Base-by-base conservation (phyloP, 495 filamentous ascomycete species). In the Niebla homalea region DNA sequence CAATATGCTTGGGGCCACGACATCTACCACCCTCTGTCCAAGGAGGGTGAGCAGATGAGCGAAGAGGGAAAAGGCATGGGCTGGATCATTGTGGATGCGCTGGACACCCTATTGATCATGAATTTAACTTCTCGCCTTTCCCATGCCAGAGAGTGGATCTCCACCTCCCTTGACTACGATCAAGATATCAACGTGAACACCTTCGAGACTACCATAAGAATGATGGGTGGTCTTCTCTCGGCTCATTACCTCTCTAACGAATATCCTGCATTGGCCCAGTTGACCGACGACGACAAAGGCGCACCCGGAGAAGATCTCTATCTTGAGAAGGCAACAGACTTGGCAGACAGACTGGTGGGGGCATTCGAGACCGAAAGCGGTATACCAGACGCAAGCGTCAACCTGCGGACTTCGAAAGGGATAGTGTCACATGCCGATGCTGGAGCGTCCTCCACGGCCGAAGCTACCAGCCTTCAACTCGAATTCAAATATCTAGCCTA, bases 91-190 rank as follows among this genome's bases (percentile, higher is more conserved):
- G 83, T 99, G 26, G 93, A 99, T 67, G 79, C 89, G 41, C 69
- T 99, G 41, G 92, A 99, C 63, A 97, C 92, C 15, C 69, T 97
- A 73, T 97, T 99, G 70, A 68, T 99, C 48, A 99, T 99, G 92
- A 99, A 99, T 60, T 70, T 94, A 41, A 96, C 92, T 11, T 86
- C 78, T 19, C 78, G 88, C 50, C 77, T 99, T 23, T 74, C 78
- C 22, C 83, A 92, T 60, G 89, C 92, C 37, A 77, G 89, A 29
- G 76, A 94, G 57, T 99, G 92, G 92, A 81, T 99, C 43, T 72
- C 85, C n/a, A 81, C 77, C 11, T 78, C 77, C 1, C 68, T 97
- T 48, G 78, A 77, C 15, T 97, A 93, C 63, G 79, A 95, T 49
- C 87, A 95, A 60, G 74, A 95, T 55, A 87, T 93, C 54, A 87